A percentile compares a stretch with the other conserved stretches of the same genome.
phyloP scores from a whole-genome alignment of 306 rosid species.

The Acmispon strigosus region DNA sequence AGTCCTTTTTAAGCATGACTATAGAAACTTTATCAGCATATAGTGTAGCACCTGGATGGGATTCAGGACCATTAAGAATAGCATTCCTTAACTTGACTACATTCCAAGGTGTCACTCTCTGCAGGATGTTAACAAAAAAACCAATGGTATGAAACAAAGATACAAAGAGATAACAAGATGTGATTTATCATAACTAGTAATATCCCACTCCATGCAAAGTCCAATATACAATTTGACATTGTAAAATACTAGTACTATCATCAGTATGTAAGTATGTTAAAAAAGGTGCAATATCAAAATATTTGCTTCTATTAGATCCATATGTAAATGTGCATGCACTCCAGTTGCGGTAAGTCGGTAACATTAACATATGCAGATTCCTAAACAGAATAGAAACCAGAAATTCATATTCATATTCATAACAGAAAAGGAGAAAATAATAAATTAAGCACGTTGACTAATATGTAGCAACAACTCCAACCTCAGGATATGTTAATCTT shows the following conservation, averaged over 20 bases:
- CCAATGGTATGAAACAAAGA: conserved; percentile 15
- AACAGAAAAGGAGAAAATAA: not conserved
- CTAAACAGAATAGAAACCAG: not conserved
- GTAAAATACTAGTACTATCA: not conserved
- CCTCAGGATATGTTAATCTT: conserved; percentile 90
- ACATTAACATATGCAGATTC: not conserved
- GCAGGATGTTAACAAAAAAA: conserved; percentile 20
- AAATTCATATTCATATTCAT: not conserved
- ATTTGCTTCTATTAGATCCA: not conserved
- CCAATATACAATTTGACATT: not conserved
- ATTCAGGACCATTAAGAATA: conserved; percentile 65
- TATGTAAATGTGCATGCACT: no score
- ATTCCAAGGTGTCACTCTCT: conserved; percentile 96
- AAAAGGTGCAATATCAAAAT: not conserved
- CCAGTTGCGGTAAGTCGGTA: no score
- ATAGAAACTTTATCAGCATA: conserved; percentile 52
- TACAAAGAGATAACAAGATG: not conserved
- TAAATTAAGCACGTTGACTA: not conserved
- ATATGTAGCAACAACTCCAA: conserved; percentile 23
- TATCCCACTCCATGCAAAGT: not conserved
- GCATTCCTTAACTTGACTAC: conserved; percentile 61
- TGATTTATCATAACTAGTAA: not conserved
- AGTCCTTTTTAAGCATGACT: conserved; percentile 39
- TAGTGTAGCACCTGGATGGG: conserved; percentile 91
- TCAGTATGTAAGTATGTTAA: conserved; percentile 1